Percentiles rank a stretch among this genome's conserved stretches.
Evolutionary conservation across 2,329 filamentous ascomycete species (phyloP).

Genomic region (Botrytis fabae): DNA sequence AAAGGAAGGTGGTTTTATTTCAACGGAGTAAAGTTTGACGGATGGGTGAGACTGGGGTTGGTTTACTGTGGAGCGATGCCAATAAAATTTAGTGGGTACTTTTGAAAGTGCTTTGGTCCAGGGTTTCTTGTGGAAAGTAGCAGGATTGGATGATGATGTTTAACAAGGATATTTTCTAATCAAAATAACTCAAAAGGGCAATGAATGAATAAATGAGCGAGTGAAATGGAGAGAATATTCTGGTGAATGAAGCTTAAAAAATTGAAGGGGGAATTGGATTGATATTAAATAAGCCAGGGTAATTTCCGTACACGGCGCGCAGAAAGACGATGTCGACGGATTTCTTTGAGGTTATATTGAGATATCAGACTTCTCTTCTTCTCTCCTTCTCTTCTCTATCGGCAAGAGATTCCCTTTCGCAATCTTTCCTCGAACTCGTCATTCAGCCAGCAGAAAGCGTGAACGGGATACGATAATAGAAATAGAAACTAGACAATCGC

Average conservation of each 20-base stretch:
- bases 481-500: slow-evolving; percentile 11
- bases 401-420: not conserved
- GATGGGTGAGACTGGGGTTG: slow-evolving; percentile 17
- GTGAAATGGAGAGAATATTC: slow-evolving; percentile 4
- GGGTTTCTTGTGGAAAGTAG: slow-evolving; percentile 16
- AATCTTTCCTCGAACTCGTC: not conserved
- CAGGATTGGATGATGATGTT: slow-evolving; percentile 8
- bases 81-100: slow-evolving; percentile 15
- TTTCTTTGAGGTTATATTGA: slow-evolving; percentile 7
- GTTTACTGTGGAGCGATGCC: slow-evolving; percentile 2
- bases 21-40: slow-evolving; percentile 1
- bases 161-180: not conserved
- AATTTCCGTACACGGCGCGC: not conserved
- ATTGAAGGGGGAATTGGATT: not conserved
- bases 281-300: slow-evolving; percentile 9
- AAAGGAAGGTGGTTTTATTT: slow-evolving; percentile 24
- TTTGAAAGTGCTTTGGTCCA: slow-evolving; percentile 13
- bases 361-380: not conserved
- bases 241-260: not conserved
- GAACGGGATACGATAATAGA: slow-evolving; percentile 4
- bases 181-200: not conserved
- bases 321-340: not conserved
- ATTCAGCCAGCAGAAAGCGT: not conserved
- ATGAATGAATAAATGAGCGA: not conserved
- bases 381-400: not conserved